Evolutionary conservation across 495 filamentous ascomycete species (phyloP), one percentile per base, ranked within the genome.

Genomic region (Barbatosphaeria neglecta): DNA sequence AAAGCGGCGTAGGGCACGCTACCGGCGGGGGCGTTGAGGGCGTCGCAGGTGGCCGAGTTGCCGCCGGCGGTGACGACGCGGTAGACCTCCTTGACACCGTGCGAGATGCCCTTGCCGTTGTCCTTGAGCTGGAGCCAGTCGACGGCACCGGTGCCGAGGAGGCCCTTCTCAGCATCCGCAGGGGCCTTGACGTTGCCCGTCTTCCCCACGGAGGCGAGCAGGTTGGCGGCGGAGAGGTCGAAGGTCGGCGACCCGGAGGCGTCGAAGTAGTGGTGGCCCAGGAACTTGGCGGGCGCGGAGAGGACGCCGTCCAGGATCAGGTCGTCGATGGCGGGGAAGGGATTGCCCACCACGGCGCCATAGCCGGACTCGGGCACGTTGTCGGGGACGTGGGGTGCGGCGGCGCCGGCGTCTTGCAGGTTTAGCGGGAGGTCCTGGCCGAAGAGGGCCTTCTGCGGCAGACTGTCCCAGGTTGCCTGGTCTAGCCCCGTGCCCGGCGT

Each of bases 251-350:
- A 60, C 10, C 60, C 59, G 9, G 46, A 52, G 11, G 45, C 46
- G 44, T 76, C 68, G 65, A 89, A 89, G 65, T 72, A 83, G 62
- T 89, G 84, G 50, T 79, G 63, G 5, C 82, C 84, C 10, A 83
- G 54, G 54, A 63, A 53, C 43, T 63, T 53, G 45, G 74, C 33
- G 5, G 24, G 24, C 24, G 24, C 24, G 24, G 44, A 52, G 19
- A 40, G 46, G 8, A 56, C 2, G 28, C 49, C 52, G 28, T 42
- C 65, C 51, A 68, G 41, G 4, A 35, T 43, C 18, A 68, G 53
- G 43, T 62, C 55, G 0, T 55, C 55, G 6, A 70, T 49, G 3
- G 60, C 55, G 15, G 66, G 62, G 45, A 74, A 70, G 1, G 77
- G 63, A 15, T 60, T 46, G 19, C 61, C 23, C 22, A 61, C 54